Conservation (phyloP, 371 early-diverging fungal genomes). For the Mucor saturninus region DNA sequence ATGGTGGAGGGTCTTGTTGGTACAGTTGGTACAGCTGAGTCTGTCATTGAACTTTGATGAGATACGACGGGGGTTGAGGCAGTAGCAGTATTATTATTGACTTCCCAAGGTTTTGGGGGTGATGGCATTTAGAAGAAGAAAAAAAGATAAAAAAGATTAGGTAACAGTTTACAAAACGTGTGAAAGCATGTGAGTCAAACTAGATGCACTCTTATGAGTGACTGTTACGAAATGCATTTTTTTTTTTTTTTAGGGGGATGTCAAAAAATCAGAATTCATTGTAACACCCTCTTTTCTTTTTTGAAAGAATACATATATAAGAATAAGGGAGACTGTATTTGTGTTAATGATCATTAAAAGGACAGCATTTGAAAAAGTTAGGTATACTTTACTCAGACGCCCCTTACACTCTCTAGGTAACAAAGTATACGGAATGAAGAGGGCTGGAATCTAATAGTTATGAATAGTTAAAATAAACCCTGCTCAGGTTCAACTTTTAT, state of each 20-base stretch:
- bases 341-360: conserved; percentile 9
- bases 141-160: conserved; percentile 11
- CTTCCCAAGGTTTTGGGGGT: conserved; percentile 97
- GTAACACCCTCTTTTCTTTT: neutral
- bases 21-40: conserved; percentile 31
- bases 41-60: conserved; percentile 24
- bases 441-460: neutral
- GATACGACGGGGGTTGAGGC: conserved; percentile 32
- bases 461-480: conserved; percentile 39
- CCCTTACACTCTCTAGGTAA: conserved; percentile 2
- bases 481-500: conserved; percentile 62
- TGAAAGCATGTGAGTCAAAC: conserved; percentile 7
- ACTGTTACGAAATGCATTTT: neutral
- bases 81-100: conserved; percentile 43
- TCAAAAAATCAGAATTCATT: neutral
- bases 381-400: neutral
- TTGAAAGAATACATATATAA: neutral
- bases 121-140: conserved; percentile 67
- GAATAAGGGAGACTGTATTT: neutral
- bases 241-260: neutral
- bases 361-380: conserved; percentile 1
- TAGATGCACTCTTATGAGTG: neutral
- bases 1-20: conserved; percentile 39
- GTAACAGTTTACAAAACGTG: neutral
- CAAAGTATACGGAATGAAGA: neutral